Percentiles rank a stretch among this genome's conserved stretches.
Evolutionary conservation across 2,329 filamentous ascomycete species (phyloP).

Genomic region (Lomentospora prolificans): DNA sequence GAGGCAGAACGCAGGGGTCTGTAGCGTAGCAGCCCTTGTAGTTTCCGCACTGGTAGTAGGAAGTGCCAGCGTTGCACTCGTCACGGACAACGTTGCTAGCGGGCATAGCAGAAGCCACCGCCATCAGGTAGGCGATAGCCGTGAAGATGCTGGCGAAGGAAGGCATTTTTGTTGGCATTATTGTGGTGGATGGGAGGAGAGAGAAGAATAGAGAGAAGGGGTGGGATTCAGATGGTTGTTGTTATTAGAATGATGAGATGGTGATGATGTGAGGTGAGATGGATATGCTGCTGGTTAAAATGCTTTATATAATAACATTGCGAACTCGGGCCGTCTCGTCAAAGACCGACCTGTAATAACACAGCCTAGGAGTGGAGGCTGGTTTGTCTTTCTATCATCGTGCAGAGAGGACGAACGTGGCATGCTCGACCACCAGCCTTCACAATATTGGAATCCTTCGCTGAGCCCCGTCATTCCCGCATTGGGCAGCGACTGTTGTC

Average conservation of each 20-base stretch:
- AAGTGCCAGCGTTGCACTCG: not conserved
- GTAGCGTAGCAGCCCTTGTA: not conserved
- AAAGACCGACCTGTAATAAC: not conserved
- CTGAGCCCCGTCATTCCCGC: not conserved
- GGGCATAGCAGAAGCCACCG: not conserved
- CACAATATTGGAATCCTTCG: not conserved
- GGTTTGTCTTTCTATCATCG: not conserved
- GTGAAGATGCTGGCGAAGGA: not conserved
- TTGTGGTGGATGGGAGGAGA: not conserved
- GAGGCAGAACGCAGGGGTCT: constrained; percentile 1
- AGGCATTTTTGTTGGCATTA: not conserved
- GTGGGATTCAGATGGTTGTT: not conserved
- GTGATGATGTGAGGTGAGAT: too few species aligned
- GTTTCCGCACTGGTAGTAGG: not conserved
- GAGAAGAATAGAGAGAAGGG: not conserved
- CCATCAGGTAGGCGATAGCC: not conserved
- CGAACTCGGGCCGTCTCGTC: not conserved
- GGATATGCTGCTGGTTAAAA: too few species aligned
- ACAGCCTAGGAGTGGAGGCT: not conserved
- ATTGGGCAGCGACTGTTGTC: too few species aligned
- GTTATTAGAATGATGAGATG: not conserved
- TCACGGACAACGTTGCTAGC: not conserved
- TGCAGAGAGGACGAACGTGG: too few species aligned
- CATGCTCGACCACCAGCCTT: not conserved
- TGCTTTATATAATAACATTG: not conserved